These are phyloP conservation scores for Amauroascus niger DNA, from an alignment of 2,329 filamentous ascomycete genomes.

Conservation along the genomic window DNA sequence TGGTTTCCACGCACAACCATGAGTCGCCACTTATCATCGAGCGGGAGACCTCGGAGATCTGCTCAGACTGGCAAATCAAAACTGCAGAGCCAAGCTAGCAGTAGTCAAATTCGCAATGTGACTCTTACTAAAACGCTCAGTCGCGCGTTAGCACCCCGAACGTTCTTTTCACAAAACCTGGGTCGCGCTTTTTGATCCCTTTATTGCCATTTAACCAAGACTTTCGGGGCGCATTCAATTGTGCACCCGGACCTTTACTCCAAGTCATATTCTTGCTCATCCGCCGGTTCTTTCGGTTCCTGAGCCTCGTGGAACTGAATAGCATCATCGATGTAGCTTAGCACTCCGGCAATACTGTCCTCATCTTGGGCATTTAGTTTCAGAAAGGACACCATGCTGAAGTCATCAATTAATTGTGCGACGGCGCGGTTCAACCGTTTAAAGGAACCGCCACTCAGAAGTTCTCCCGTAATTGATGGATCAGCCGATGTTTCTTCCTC, in stretches of 20 bases:
- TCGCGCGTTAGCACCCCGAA: too few species aligned
- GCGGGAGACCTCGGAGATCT: too few species aligned
- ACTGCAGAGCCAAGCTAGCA: too few species aligned
- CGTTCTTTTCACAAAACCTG: too few species aligned
- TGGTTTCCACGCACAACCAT: too few species aligned
- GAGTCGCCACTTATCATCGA: too few species aligned
- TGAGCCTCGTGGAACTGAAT: slow-evolving; percentile 91
- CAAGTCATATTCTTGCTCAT: slow-evolving; percentile 49
- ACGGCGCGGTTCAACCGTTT: slow-evolving; percentile 77
- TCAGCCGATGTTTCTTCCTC: slow-evolving; percentile 50
- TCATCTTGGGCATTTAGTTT: slow-evolving; percentile 84
- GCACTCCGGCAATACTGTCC: slow-evolving; percentile 72
- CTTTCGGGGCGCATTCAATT: neutral
- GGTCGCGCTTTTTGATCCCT: too few species aligned
- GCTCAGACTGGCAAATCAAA: too few species aligned
- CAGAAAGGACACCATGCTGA: slow-evolving; percentile 94
- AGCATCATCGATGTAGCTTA: slow-evolving; percentile 90
- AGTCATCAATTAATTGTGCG: slow-evolving; percentile 85
- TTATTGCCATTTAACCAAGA: neutral
- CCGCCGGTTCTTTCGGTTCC: slow-evolving; percentile 72
- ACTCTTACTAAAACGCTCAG: too few species aligned
- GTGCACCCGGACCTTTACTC: slow-evolving; percentile 22
- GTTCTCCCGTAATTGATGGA: slow-evolving; percentile 54
- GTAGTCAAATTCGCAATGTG: too few species aligned
- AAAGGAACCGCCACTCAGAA: slow-evolving; percentile 77